phyloP scores from a whole-genome alignment of 306 rosid genomes.

The Gillenia trifoliata region DNA sequence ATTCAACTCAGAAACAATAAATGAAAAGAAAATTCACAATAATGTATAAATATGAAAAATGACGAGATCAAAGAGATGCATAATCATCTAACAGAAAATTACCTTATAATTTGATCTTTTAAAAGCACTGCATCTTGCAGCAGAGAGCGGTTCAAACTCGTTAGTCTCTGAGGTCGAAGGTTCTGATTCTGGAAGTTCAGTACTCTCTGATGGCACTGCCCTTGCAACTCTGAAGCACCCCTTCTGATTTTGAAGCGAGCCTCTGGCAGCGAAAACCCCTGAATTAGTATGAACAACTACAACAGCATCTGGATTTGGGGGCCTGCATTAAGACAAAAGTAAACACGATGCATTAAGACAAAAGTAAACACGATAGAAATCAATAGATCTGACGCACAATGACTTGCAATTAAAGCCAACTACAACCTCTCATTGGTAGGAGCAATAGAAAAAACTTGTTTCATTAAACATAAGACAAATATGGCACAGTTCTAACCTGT shows the following conservation, averaged over 20 bases:
- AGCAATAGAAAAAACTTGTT: not conserved
- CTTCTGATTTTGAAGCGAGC: conserved; percentile 56
- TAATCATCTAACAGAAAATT: conserved; percentile 4
- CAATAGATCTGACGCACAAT: not conserved
- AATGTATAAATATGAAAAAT: conserved; percentile 3
- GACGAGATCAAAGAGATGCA: not conserved
- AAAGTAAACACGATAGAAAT: conserved; percentile 7
- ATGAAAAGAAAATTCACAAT: not conserved
- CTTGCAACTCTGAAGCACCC: conserved; percentile 82
- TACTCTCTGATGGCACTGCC: conserved; percentile 55
- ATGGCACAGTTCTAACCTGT: conserved; percentile 56
- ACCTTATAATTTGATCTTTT: conserved; percentile 62
- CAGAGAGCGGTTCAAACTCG: conserved; percentile 56
- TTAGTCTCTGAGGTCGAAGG: conserved; percentile 49
- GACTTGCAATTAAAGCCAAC: not conserved
- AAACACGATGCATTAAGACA: conserved; percentile 19
- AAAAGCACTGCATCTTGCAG: conserved; percentile 71
- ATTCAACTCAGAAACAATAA: not conserved
- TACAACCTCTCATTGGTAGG: not conserved
- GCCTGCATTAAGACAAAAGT: conserved; percentile 37
- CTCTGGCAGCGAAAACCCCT: conserved; percentile 71
- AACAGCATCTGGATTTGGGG: conserved; percentile 76
- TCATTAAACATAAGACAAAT: conserved; percentile 3
- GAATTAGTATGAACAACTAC: conserved; percentile 61
- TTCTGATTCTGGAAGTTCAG: conserved; percentile 40